Evolutionary conservation across 768 basidiomycete genomes (phyloP).

Genomic region (Russula sp.): DNA sequence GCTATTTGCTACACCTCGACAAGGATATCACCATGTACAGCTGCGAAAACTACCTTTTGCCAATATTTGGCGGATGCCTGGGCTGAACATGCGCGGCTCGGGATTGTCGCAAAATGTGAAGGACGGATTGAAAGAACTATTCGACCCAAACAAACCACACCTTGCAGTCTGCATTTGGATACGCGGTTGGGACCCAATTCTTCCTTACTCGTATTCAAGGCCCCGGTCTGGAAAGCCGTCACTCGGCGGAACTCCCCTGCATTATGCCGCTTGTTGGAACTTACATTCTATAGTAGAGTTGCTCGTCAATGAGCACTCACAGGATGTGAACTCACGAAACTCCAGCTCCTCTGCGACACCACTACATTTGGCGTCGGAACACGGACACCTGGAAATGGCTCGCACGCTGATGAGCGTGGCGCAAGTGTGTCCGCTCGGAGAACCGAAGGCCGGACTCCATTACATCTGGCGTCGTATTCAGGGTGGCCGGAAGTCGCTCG

Average conservation of each 20-base stretch:
- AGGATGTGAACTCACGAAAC: neutral
- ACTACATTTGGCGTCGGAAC: neutral
- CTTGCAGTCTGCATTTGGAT: neutral
- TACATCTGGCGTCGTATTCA: no score
- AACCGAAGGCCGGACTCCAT: no score
- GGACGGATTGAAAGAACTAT: neutral
- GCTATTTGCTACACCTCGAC: neutral
- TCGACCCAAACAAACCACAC: neutral
- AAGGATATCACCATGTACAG: neutral
- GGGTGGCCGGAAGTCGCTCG: no score
- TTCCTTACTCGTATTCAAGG: rapidly evolving
- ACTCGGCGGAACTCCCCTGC: neutral
- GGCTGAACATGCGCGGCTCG: neutral
- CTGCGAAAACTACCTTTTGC: neutral
- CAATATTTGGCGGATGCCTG: neutral
- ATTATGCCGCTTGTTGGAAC: neutral
- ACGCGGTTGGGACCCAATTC: neutral
- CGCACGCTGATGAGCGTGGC: neutral
- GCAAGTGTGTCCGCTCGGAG: neutral
- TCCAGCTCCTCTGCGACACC: neutral
- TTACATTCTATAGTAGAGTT: constrained; percentile 51
- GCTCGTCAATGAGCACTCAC: constrained; percentile 36
- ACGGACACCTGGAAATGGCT: neutral
- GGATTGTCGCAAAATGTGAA: neutral
- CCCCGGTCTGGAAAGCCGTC: no score